These are phyloP conservation scores for Venturia asperata DNA, from an alignment of 2,329 filamentous ascomycete genomes.

Conservation along the genomic window DNA sequence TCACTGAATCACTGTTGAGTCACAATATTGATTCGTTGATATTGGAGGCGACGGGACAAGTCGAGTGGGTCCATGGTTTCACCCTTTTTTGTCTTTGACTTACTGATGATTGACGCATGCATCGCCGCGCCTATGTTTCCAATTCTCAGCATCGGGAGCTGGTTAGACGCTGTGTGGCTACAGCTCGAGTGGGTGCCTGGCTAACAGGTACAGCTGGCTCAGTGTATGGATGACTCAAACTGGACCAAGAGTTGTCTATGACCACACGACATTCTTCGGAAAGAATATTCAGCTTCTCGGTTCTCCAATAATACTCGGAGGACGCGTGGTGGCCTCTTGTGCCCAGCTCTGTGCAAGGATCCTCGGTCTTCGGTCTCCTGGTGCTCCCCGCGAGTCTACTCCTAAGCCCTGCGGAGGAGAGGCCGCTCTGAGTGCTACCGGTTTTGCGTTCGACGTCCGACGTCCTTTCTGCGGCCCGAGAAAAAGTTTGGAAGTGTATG, in stretches of 20 bases:
- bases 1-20: too few species aligned
- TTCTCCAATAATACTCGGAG: background rate
- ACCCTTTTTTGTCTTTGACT: too few species aligned
- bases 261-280: background rate
- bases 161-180: background rate
- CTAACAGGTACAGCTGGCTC: background rate
- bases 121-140: too few species aligned
- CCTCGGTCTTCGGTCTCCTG: background rate
- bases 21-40: too few species aligned
- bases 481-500: background rate
- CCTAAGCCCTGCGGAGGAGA: background rate
- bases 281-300: background rate
- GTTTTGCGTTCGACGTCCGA: background rate
- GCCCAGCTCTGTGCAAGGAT: background rate
- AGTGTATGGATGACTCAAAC: background rate
- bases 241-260: background rate
- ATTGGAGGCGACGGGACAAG: too few species aligned
- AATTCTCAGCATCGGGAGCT: background rate
- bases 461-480: background rate
- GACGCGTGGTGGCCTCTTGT: background rate
- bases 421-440: background rate
- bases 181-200: background rate
- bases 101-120: too few species aligned
- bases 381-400: background rate
- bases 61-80: too few species aligned